Evolutionary conservation across 2,329 filamentous ascomycete genomes (phyloP), one percentile per base, ranked within the genome.

Genomic region (Trichoderma polysporum): DNA sequence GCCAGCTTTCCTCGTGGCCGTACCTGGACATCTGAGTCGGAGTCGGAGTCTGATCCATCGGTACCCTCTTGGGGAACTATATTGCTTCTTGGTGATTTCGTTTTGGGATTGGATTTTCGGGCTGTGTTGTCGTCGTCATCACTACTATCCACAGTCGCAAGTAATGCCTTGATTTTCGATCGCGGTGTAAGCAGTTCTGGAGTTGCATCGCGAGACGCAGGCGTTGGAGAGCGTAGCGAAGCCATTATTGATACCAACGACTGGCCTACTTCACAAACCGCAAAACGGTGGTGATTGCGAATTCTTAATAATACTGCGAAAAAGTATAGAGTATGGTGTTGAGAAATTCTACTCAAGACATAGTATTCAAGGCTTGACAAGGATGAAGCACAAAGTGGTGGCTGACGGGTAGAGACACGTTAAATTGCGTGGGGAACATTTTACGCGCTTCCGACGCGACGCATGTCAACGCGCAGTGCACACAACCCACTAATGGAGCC

Each of bases 1-100:
- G 89, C 89, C 71, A 92, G 81, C 61, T 86, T 85, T 27, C 90
- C 89, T 64, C 85, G 84, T 0, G 90, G 90, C 52, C 81, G 80
- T 2, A 84, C 66, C 5, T 75, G 73, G 41, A 75, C 71, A 25
- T 79, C 77, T 4, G 76, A 76, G 29, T 78, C 77, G 56, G 85
- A 76, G 29, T 78, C 77, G 56, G 85, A 79, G 13, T 84, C 77
- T 59, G 85, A 79, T 15, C 83, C 82, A n/a, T 84, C 82, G 1
- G 79, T 77, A 19, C 67, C 39, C 53, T 63, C 35, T 27, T 58
- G 50, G 33, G 54, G 29, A 59, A 65, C 41, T 33, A 35, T 47
- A 31, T 60, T 66, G n/a, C 53, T 27, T 33, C 61, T 25, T 17
- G 62, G 66, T 19, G 54, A 49, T 53, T 60, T 27, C 25, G 70